Evolutionary conservation across 257 asterid genomes (phyloP), one percentile per base, ranked within the genome.

Genomic region (Solanum corneliomulleri): DNA sequence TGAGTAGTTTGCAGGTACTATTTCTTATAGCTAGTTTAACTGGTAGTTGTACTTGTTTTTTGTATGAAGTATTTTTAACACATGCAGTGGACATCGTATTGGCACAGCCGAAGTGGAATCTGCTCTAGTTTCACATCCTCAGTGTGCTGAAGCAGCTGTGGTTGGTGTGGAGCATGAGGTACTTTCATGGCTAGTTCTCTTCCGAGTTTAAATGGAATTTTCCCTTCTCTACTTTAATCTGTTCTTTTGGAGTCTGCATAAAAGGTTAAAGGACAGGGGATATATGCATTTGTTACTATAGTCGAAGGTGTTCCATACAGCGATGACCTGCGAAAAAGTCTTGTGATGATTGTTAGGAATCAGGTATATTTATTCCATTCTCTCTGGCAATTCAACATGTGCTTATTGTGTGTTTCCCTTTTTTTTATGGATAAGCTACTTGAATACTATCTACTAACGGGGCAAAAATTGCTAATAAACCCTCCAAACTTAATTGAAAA

Each of bases 81-180:
- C 27, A 45, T 82, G 85, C 91, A 97, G 99, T 86, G 99, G 99
- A 49, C 99, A 95, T 90, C 98, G 99, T 58, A 97, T 97, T 90
- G 99, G 99, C 72, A 97, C 99, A 0, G 98, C 98, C 33, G 99
- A 97, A 91, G 98, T 97, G 92, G 99, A 97, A 94, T 97, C 99
- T 85, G 99, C 99, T 86, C 93, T 97, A 88, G 99, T 97, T 90
- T 94, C 99, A 52, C 98, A 97, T 87, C 97, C 96, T 18, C 95
- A 92, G 87, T 97, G 99, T 87, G 94, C 96, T 89, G 99, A 97
- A 93, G 99, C 99, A 60, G 99, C 99, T 84, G 99, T 97, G 69
- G 99, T 97, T 82, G 99, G 99, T 82, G 92, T 97, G 88, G 99
- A 97, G 93, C 99, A 97, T 72, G 99, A 97, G 98, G 99, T 96